A percentile compares a stretch with the other conserved stretches of the same genome.
These are phyloP conservation scores for Epicoccum nigrum DNA, from an alignment of 2,329 filamentous ascomycete genomes.

Conservation along the genomic window DNA sequence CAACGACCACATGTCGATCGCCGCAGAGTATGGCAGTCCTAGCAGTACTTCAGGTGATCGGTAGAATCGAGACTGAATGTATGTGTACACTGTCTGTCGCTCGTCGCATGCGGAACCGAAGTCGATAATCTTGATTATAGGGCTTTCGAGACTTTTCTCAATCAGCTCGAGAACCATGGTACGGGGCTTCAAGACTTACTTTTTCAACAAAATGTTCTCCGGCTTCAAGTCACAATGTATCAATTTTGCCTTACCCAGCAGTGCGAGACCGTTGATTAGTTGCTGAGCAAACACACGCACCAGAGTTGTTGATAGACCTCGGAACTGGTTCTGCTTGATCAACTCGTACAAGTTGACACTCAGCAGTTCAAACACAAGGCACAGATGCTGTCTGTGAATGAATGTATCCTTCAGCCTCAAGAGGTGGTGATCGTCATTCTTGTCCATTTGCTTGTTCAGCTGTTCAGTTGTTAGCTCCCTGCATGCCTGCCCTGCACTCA, in stretches of 20 bases:
- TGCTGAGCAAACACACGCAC: conserved; percentile 98
- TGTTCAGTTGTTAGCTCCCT: conserved; percentile 46
- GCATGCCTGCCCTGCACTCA: conserved; percentile 30
- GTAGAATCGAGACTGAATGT: conserved; percentile 98
- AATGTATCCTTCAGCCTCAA: conserved; percentile 96
- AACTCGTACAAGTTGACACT: conserved; percentile 98
- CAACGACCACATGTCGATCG: conserved; percentile 99
- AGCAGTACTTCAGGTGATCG: conserved; percentile 93
- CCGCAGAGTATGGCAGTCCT: conserved; percentile 95
- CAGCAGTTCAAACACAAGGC: conserved; percentile 92
- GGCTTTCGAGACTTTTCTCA: conserved; percentile 76
- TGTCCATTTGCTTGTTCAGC: conserved; percentile 98
- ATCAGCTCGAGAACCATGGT: conserved; percentile 14
- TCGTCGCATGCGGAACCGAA: conserved; percentile 99
- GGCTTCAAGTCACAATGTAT: conserved; percentile 99
- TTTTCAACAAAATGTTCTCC: conserved; percentile 96
- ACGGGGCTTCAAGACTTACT: conserved; percentile 57
- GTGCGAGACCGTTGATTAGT: conserved; percentile 85
- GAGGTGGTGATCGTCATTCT: conserved; percentile 97
- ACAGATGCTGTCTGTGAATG: conserved; percentile 96
- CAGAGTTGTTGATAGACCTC: conserved; percentile 92
- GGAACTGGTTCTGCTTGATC: conserved; percentile 99
- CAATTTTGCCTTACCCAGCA: conserved; percentile 93
- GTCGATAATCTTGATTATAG: conserved; percentile 99
- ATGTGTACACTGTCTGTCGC: conserved; percentile 97